Evolutionary conservation across 2,329 filamentous ascomycete species (phyloP).

Genomic region (Alternaria metachromatica): DNA sequence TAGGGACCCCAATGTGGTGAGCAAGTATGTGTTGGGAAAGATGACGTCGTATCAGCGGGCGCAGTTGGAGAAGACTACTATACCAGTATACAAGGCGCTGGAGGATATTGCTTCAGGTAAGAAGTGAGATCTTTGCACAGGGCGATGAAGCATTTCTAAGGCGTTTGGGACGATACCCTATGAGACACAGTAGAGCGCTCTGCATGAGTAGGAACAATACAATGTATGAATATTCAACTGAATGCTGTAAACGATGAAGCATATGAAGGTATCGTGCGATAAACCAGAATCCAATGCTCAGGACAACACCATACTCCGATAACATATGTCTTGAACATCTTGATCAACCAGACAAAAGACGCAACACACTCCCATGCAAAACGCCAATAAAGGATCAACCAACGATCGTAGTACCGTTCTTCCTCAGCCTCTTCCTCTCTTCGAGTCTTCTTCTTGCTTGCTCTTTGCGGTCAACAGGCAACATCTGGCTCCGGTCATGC

Average conservation of each 20-base stretch:
- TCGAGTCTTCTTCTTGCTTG: conserved; percentile 34
- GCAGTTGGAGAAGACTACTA: conserved; percentile 56
- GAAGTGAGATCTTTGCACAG: conserved; percentile 12
- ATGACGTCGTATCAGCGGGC: conserved; percentile 58
- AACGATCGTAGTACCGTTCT: conserved; percentile 15
- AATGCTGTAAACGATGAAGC: conserved; percentile 5
- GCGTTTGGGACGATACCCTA: conserved; percentile 22
- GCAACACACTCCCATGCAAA: background rate
- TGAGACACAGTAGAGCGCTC: background rate
- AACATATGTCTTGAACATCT: background rate
- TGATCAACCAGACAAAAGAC: background rate
- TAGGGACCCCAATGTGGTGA: conserved; percentile 71
- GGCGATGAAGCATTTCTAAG: conserved; percentile 3
- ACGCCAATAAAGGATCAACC: background rate
- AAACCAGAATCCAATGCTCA: conserved; percentile 18
- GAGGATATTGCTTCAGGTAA: conserved; percentile 56
- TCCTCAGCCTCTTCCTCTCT: conserved; percentile 37
- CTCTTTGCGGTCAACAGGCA: conserved; percentile 34
- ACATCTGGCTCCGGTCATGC: conserved; percentile 24
- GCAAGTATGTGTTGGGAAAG: conserved; percentile 76
- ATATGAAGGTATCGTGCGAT: conserved; percentile 31
- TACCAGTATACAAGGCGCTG: conserved; percentile 60
- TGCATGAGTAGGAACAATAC: conserved; percentile 1
- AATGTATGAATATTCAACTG: conserved; percentile 13
- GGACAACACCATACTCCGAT: background rate